These are phyloP conservation scores for Fusarium staphyleae DNA, from an alignment of 2,329 filamentous ascomycete genomes.

Conservation along the genomic window DNA sequence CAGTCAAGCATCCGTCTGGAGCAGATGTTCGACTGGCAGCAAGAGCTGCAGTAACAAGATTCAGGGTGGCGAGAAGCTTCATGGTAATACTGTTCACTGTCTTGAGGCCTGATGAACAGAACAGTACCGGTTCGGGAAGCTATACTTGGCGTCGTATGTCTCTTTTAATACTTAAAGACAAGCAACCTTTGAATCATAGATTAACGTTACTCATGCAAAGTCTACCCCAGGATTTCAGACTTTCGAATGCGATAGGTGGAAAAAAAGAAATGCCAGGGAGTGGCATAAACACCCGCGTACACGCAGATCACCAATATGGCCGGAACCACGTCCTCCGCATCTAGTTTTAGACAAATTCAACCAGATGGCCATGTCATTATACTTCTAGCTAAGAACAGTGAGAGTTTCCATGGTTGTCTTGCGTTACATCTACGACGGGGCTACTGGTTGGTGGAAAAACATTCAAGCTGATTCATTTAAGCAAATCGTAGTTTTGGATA, in stretches of 20 bases:
- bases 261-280: slow-evolving; percentile 1
- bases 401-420: not conserved
- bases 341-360: slow-evolving; percentile 30
- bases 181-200: not conserved
- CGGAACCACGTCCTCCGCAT: slow-evolving; percentile 22
- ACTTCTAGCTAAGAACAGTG: not conserved
- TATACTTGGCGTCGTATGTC: too few relatives aligned
- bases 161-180: not conserved
- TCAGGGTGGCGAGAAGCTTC: slow-evolving; percentile 28
- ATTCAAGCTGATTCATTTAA: not conserved
- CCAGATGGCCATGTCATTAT: not conserved
- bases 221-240: too few relatives aligned
- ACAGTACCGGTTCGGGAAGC: too few relatives aligned
- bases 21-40: slow-evolving; percentile 47
- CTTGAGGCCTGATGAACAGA: not conserved
- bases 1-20: slow-evolving; percentile 59
- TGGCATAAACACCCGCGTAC: not conserved
- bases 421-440: too few relatives aligned
- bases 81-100: slow-evolving; percentile 6
- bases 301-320: not conserved
- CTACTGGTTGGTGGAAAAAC: not conserved
- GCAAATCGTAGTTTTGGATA: not conserved
- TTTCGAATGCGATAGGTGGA: slow-evolving; percentile 23
- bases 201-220: not conserved
- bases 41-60: slow-evolving; percentile 30